Evolutionary conservation across 2,329 filamentous ascomycete genomes (phyloP).

Genomic region (Fusarium tupiense): DNA sequence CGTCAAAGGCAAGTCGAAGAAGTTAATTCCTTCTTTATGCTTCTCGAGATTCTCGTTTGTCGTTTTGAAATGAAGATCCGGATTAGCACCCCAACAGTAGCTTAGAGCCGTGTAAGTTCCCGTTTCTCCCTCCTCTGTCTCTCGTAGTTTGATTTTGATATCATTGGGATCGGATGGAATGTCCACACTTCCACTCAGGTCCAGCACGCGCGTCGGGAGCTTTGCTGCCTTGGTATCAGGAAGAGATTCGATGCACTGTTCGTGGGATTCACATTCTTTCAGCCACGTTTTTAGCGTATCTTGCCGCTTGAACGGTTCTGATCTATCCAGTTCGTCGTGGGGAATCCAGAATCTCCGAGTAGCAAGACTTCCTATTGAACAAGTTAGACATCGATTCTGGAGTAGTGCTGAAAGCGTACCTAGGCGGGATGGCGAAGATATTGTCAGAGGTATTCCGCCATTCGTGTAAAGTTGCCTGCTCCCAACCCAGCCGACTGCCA

Average conservation of each 20-base stretch:
- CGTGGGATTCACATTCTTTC: not conserved
- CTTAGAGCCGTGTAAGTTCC: constrained; percentile 2
- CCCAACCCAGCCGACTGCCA: not conserved
- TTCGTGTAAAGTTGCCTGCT: not conserved
- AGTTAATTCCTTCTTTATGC: not conserved
- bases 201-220: not conserved
- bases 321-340: not conserved
- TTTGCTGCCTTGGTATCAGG: not conserved
- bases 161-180: not conserved
- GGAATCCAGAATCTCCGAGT: not conserved
- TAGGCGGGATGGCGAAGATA: not conserved
- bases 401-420: not conserved
- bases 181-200: not conserved
- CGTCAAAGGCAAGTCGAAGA: not conserved
- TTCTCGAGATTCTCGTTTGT: not conserved
- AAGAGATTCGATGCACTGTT: not conserved
- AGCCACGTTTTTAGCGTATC: not conserved
- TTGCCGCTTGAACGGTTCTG: not conserved
- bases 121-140: not conserved
- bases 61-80: not conserved
- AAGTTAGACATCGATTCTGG: accelerated
- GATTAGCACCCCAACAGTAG: constrained; percentile 11
- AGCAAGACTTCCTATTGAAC: not conserved
- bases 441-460: not conserved
- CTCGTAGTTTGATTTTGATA: not conserved